A percentile compares a stretch with the other conserved stretches of the same genome.
phyloP scores from a whole-genome alignment of 257 asterid species.

The Scutellaria galericulata region DNA sequence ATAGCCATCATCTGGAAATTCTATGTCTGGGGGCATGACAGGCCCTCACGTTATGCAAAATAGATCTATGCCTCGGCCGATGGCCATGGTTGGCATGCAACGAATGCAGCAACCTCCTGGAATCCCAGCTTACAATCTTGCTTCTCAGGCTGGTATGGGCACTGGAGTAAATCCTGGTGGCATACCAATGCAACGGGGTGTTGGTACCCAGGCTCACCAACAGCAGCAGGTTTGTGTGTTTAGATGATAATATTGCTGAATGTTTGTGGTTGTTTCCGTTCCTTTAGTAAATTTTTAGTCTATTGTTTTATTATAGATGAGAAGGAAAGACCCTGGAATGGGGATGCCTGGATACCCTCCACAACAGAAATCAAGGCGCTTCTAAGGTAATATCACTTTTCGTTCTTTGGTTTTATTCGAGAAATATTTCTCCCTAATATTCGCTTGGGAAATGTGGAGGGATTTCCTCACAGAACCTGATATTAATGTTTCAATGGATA shows the following conservation, averaged over 20 bases:
- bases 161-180: slow-evolving; percentile 56
- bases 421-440: not conserved
- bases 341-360: slow-evolving; percentile 96
- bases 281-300: slow-evolving; percentile 16
- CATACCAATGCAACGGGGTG: slow-evolving; percentile 93
- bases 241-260: slow-evolving; percentile 7
- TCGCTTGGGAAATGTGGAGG: slow-evolving; percentile 21
- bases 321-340: slow-evolving; percentile 88
- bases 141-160: slow-evolving; percentile 90
- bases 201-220: slow-evolving; percentile 80
- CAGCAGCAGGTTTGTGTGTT: slow-evolving; percentile 77
- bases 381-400: slow-evolving; percentile 54
- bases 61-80: slow-evolving; percentile 82
- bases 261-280: slow-evolving; percentile 29
- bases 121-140: slow-evolving; percentile 73
- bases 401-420: slow-evolving; percentile 21
- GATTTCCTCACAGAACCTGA: slow-evolving; percentile 5
- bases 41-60: slow-evolving; percentile 82
- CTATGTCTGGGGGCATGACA: slow-evolving; percentile 64
- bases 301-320: slow-evolving; percentile 57
- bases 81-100: slow-evolving; percentile 81
- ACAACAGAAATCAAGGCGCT: slow-evolving; percentile 93
- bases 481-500: not conserved
- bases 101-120: slow-evolving; percentile 92
- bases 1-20: slow-evolving; percentile 78